Evolutionary conservation across 306 rosid species (phyloP).

Genomic region (Lathyrus aphaca): DNA sequence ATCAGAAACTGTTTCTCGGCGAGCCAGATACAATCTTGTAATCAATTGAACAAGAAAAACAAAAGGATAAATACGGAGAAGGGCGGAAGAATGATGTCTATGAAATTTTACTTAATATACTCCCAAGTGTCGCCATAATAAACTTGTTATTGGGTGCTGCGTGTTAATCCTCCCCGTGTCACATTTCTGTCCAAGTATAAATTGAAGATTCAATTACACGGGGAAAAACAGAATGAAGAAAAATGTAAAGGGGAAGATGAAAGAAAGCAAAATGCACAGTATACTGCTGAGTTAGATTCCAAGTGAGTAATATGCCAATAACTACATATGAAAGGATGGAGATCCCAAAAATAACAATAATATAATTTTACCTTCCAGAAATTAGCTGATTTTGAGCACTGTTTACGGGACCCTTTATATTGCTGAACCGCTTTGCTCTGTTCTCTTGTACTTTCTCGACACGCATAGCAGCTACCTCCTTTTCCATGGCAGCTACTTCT

Average conservation of each 20-base stretch:
- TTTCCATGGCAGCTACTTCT: conserved; percentile 98
- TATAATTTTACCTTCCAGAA: conserved; percentile 76
- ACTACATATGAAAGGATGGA: conserved; percentile 25
- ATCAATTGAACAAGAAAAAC: conserved; percentile 51
- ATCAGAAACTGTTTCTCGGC: conserved; percentile 52
- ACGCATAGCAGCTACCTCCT: conserved; percentile 99
- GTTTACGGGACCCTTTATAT: conserved; percentile 71
- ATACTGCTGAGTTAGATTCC: not conserved
- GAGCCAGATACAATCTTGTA: conserved; percentile 66
- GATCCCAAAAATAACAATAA: conserved; percentile 1
- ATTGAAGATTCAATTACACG: conserved; percentile 22
- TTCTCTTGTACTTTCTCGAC: conserved; percentile 91
- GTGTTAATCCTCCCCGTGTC: conserved; percentile 88
- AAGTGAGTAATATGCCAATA: not conserved
- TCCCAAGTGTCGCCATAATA: conserved; percentile 41
- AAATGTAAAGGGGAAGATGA: not conserved
- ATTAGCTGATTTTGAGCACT: conserved; percentile 78
- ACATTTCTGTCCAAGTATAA: conserved; percentile 59
- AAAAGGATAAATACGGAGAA: conserved; percentile 35
- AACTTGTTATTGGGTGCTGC: conserved; percentile 90
- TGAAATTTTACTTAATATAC: conserved; percentile 38
- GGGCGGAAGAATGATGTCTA: conserved; percentile 51
- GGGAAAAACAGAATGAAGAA: not conserved
- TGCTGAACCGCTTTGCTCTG: conserved; percentile 82
- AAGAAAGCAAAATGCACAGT: not conserved